These are phyloP conservation scores for Conringia planisiliqua DNA, from an alignment of 345 rosid genomes.

Conservation along the genomic window DNA sequence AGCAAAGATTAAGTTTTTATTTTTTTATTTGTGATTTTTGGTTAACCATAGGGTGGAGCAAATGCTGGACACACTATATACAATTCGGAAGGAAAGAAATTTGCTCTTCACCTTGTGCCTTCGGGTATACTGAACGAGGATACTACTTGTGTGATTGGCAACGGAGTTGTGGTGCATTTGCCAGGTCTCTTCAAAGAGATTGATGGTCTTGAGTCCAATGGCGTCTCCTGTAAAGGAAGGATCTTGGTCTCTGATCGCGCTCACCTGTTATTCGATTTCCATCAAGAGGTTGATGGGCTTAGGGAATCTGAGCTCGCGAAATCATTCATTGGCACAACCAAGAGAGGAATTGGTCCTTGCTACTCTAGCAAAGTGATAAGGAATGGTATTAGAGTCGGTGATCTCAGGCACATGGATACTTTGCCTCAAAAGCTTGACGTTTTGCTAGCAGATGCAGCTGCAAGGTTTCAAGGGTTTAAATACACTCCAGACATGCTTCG, in stretches of 20 bases:
- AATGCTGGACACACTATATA: slow-evolving; percentile 99
- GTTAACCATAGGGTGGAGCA: slow-evolving; percentile 76
- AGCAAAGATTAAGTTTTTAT: background rate
- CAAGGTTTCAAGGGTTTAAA: slow-evolving; percentile 68
- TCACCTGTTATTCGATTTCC: slow-evolving; percentile 88
- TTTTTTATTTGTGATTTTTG: background rate
- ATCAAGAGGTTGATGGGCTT: slow-evolving; percentile 81
- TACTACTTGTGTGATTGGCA: slow-evolving; percentile 86
- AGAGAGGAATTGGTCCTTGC: slow-evolving; percentile 91
- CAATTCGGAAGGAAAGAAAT: slow-evolving; percentile 87
- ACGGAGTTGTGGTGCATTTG: slow-evolving; percentile 91
- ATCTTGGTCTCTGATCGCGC: slow-evolving; percentile 93
- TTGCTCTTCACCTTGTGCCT: slow-evolving; percentile 95
- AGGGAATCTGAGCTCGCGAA: slow-evolving; percentile 89
- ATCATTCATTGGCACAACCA: slow-evolving; percentile 90
- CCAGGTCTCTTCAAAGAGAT: slow-evolving; percentile 87
- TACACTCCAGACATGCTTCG: slow-evolving; percentile 71
- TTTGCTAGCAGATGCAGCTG: slow-evolving; percentile 69
- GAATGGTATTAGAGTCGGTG: slow-evolving; percentile 89
- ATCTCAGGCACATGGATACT: slow-evolving; percentile 90
- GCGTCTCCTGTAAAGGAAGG: slow-evolving; percentile 83
- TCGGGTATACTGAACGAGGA: slow-evolving; percentile 89
- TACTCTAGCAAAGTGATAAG: slow-evolving; percentile 85
- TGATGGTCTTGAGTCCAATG: slow-evolving; percentile 76
- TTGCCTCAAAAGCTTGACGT: slow-evolving; percentile 85